Evolutionary conservation across 208 protist genomes (phyloP), one percentile per base, ranked within the genome.

Genomic region (Porcisia deanei): DNA sequence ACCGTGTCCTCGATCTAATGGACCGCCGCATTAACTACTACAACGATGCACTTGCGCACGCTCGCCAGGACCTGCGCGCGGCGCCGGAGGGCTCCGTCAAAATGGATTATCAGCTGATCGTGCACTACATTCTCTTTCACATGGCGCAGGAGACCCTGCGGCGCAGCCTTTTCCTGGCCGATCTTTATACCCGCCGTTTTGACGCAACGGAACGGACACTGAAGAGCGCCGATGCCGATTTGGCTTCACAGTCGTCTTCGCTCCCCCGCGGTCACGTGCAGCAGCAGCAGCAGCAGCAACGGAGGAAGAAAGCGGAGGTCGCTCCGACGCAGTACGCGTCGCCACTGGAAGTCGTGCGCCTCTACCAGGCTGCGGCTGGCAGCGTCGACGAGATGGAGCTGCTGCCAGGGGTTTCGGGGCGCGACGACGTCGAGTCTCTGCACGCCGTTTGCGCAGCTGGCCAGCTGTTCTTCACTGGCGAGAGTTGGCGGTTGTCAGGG

Each of bases 121-220:
- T 91, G 60, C 93, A 95, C 75, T 97, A 89, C 83, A 78, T 95
- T 22, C 68, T 93, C 43, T 97, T 90, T 68, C 89, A 97, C n/a
- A 85, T 90, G 7, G 81, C 85, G 12, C 75, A 88, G 55, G 88
- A 90, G 71, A 92, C 93, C 20, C 80, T 94, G 67, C 80, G 86
- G 37, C 93, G 93, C 3, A 91, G 81, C 8, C 74, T 93, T 14
- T 95, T 97, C 72, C 76, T 97, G 59, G 88, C 88, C 3, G 86
- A 90, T 53, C 74, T 95, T 30, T 89, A 92, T 78, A 66, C 79
- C 5, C 84, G 91, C 37, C 89, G 93, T 72, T 94, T 95, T 60
- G 80, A 77, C 53, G 88, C 91, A 37, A 97, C 93, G 3, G 93
- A 95, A 83, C 76, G 77, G 59, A 83, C 67, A 12, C 71, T 97